Evolutionary conservation across 2,329 filamentous ascomycete species (phyloP).

Genomic region (Diplodia seriata): DNA sequence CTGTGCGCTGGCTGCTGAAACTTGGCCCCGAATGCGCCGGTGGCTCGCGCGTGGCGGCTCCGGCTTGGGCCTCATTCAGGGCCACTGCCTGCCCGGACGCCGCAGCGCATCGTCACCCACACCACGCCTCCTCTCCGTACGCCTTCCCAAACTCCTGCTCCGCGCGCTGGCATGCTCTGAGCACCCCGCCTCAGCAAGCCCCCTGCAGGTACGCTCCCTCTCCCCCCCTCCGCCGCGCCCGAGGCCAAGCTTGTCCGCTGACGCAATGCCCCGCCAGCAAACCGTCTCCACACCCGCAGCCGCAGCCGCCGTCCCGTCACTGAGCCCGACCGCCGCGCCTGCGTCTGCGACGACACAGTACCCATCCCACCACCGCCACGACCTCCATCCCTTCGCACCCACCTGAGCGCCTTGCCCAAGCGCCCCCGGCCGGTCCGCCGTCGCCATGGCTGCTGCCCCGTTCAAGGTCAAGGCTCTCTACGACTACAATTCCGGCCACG

Average conservation of each 20-base stretch:
- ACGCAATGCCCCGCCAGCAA: constrained; percentile 33
- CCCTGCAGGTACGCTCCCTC: constrained; percentile 11
- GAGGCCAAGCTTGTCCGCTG: constrained; percentile 28
- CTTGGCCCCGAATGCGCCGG: constrained; percentile 13
- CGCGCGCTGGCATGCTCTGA: constrained; percentile 14
- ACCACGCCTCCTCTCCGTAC: constrained; percentile 20
- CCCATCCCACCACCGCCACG: neutral
- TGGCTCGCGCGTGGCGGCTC: constrained; percentile 7
- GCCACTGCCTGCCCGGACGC: constrained; percentile 22
- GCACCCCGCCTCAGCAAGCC: neutral
- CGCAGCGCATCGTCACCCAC: constrained; percentile 23
- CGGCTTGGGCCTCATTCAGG: constrained; percentile 25
- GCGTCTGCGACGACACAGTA: constrained; percentile 1
- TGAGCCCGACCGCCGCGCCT: constrained; percentile 13
- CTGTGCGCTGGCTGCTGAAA: constrained; percentile 28
- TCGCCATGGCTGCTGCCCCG: constrained; percentile 31
- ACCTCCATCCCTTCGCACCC: neutral
- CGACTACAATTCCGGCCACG: constrained; percentile 90
- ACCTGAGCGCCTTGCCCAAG: constrained; percentile 2
- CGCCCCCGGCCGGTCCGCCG: constrained; percentile 27
- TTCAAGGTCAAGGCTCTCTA: constrained; percentile 97
- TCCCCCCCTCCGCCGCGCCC: constrained; percentile 5
- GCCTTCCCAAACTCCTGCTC: neutral
- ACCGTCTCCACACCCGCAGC: constrained; percentile 22
- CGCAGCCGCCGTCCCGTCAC: constrained; percentile 15